Evolutionary conservation across 768 basidiomycete genomes (phyloP), one percentile per base, ranked within the genome.

Genomic region (Peribolospora kevripleyi): DNA sequence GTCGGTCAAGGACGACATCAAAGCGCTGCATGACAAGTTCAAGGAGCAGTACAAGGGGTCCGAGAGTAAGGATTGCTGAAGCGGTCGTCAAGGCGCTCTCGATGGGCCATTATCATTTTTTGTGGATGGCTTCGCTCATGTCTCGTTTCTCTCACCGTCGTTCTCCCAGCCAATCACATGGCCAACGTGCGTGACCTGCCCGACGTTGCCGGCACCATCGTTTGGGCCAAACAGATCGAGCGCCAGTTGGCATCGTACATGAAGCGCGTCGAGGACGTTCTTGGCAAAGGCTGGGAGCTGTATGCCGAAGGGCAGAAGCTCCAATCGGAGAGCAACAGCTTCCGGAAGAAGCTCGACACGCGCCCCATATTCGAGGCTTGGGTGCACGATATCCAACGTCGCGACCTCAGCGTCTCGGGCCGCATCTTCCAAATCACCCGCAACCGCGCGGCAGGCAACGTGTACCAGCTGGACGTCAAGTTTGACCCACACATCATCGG

Each of bases 221-320:
- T 91, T 62, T 98, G 93, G 93, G 91, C 93, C 0, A 76, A 82
- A n/a, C 93, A 97, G 71, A 98, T 98, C 58, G 91, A 95, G 63
- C 79, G 88, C 3, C 93, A 98, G 64, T 77, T 98, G 3, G 74
- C 82, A 56, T 80, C 86, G 0, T 95, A 97, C 71, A 98, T 98
- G 91, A 91, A 90, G 67, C 82, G 91, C 11, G 91, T 97, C 52
- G 93, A 97, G 64, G 91, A 97, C 66, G 93, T 98, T 3, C 78
- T 98, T 6, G 72, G 91, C 5, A 91, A 87, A 68, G 91, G 87
- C 6, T 98, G 93, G 91, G 90, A 95, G 64, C 78, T 87, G 57
- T 97, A 98, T 61, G 90, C 91, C n/a, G 93, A 98, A 63, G 93
- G 93, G 5, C 88, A 95, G 68, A 91, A 88, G 62, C 80, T 98